Evolutionary conservation across 1,284 basidiomycete genomes (phyloP), one percentile per base, ranked within the genome.

Genomic region (Lentinula novae-zelandiae): DNA sequence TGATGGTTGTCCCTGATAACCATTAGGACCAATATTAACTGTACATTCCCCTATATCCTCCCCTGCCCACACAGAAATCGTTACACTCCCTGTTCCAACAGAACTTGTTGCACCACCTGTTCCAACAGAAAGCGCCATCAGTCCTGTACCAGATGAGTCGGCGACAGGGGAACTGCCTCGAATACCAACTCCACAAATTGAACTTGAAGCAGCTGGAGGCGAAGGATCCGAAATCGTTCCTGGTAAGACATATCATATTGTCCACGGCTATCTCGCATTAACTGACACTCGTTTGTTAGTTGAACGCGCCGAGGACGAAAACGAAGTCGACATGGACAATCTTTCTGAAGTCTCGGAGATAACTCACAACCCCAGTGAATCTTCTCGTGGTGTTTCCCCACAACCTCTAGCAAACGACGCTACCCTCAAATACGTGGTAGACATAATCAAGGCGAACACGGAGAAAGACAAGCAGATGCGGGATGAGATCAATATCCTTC

Each of bases 281-380:
- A 39, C 10, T 15, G 13, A 53, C 31, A 51, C 12, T 10, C 13
- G 5, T 9, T n/a, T 33, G 6, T 31, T 33, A 50, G 49, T 8
- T 20, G 15, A 17, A 17, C 20, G 1, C 27, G 22, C 15, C 17
- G 60, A 5, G 7, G 48, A 27, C 15, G 36, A 42, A 39, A 27
- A 38, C 34, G 56, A 39, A 49, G 33, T 22, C 38, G 42, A 27
- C 15, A 44, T 46, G 33, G 42, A 56, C 54, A 56, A 56, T 10
- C 42, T 56, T n/a, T 56, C 54, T 6, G 54, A 58, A 5, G 53
- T 53, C 44, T 57, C 60, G 15, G 17, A 50, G 15, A 39, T 34
- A 2, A 55, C 39, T 9, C 33, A 58, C n/a, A 38, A 27, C 15
- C 46, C 57, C 1, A 53, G 56, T 22, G 17, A 20, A 40, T 58